Conservation (phyloP, 805 yeast genomes). For the Ascoidea asiatica region DNA sequence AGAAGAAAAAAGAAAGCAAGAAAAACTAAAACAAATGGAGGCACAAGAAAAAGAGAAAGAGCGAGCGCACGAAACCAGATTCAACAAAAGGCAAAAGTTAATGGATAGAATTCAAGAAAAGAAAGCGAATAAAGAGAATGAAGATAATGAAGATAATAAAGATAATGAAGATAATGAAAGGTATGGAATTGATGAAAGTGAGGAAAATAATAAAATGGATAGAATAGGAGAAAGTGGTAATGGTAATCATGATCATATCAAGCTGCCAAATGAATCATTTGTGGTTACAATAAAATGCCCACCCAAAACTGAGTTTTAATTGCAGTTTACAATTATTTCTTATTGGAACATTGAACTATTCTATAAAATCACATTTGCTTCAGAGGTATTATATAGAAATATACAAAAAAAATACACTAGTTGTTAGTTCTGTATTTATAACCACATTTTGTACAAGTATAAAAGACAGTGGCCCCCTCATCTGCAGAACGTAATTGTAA, state of each 20-base stretch:
- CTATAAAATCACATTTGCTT: neutral
- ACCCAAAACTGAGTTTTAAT: no score
- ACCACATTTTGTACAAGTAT: conserved; percentile 89
- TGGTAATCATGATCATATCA: neutral
- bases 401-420: neutral
- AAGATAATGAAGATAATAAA: no score
- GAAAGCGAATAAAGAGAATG: neutral
- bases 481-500: conserved; percentile 95
- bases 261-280: no score
- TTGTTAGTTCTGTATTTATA: conserved; percentile 57
- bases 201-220: neutral
- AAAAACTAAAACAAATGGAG: neutral
- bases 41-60: neutral
- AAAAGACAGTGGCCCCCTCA: conserved; percentile 98
- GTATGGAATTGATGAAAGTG: no score
- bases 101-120: neutral
- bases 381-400: neutral
- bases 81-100: no score
- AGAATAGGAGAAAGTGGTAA: neutral
- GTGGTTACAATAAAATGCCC: no score
- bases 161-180: no score
- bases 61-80: neutral
- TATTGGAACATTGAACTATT: no score
- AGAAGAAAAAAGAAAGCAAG: neutral
- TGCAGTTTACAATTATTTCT: no score